Base-by-base conservation (phyloP, 1,284 basidiomycete species). In the Stygiomarasmius scandens region DNA sequence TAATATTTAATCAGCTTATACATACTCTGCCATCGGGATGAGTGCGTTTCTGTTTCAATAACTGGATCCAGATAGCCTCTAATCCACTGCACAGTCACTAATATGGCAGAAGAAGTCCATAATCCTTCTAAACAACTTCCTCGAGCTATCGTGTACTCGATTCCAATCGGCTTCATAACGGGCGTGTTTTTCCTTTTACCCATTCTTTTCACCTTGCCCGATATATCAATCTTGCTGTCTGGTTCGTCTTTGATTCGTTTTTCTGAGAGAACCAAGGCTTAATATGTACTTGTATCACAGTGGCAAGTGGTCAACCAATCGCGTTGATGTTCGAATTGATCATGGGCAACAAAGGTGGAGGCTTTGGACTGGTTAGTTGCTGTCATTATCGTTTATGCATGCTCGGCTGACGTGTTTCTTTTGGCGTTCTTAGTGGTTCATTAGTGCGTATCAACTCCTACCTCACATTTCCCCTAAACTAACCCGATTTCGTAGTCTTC, bases 61-160 rank as follows among this genome's bases (percentile, higher is more conserved):
- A 9, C 38, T 41, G 38, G 12, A 32, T n/a, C 29, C 29, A 32
- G 12, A 32, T 32, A 19, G 23, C 24, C 41, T 9, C 8, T 34
- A 47, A 29, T 34, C 43, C 11, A 46, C 11, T 32, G 20, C 49
- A 44, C 47, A 84, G 82, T 84, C 27, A 70, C 80, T 16, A 84
- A 78, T 62, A 84, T 85, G 80, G 82, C 85, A 1, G 87, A 88
- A 67, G 86, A 89, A 67, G 84, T 89, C 6, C 81, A 82, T 29
- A 71, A 80, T 27, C 85, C 88, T 0, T 70, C 78, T 10, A 63
- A 76, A 24, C 78, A 86, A 59, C 77, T 87, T 5, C 88, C 87
- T 0, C 71, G 70, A 23, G 85, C 85, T 0, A 82, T 91, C 63
- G 74, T 83, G 2, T 77, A 80, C 57, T 84, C 87, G 0, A 78